Percentiles rank a stretch among this genome's conserved stretches.
These are phyloP conservation scores for Tetracladium maxilliforme DNA, from an alignment of 2,329 filamentous ascomycete genomes.

Conservation along the genomic window DNA sequence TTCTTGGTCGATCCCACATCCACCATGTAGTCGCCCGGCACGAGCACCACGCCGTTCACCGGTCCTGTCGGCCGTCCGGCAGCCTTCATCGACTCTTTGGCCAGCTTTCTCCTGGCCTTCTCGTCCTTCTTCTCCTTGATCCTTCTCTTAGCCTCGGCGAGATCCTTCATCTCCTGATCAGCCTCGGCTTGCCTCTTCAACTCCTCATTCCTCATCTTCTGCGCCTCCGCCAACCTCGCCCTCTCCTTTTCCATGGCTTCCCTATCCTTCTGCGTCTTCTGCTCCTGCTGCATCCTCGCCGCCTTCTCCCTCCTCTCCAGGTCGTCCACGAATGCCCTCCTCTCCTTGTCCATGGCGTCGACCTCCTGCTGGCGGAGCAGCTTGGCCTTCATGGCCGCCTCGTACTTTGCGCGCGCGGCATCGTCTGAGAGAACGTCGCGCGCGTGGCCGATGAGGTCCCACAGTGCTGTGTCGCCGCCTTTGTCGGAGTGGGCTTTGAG, in stretches of 20 bases:
- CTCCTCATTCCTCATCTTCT: slow-evolving; percentile 30
- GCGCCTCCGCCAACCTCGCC: slow-evolving; percentile 34
- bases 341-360: slow-evolving; percentile 57
- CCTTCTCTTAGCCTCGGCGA: too few relatives aligned
- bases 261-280: slow-evolving; percentile 27
- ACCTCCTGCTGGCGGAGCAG: slow-evolving; percentile 56
- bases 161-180: slow-evolving; percentile 4
- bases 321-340: slow-evolving; percentile 71
- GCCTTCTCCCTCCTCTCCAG: slow-evolving; percentile 61
- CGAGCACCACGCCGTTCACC: background rate
- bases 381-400: slow-evolving; percentile 58
- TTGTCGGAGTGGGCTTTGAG: slow-evolving; percentile 95
- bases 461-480: slow-evolving; percentile 54
- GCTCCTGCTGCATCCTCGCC: slow-evolving; percentile 42
- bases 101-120: slow-evolving; percentile 20
- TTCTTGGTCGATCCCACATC: background rate
- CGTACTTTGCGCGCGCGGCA: slow-evolving; percentile 61
- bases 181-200: slow-evolving; percentile 19
- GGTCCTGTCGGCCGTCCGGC: slow-evolving; percentile 8
- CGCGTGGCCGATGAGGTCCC: slow-evolving; percentile 71
- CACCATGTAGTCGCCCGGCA: background rate
- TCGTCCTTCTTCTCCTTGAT: slow-evolving; percentile 22
- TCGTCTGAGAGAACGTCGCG: slow-evolving; percentile 67
- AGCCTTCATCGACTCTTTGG: slow-evolving; percentile 19
- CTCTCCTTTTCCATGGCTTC: slow-evolving; percentile 33